A percentile compares a stretch with the other conserved stretches of the same genome.
phyloP scores from a whole-genome alignment of 148 eudicot species.

The Dianthus caryophyllus region DNA sequence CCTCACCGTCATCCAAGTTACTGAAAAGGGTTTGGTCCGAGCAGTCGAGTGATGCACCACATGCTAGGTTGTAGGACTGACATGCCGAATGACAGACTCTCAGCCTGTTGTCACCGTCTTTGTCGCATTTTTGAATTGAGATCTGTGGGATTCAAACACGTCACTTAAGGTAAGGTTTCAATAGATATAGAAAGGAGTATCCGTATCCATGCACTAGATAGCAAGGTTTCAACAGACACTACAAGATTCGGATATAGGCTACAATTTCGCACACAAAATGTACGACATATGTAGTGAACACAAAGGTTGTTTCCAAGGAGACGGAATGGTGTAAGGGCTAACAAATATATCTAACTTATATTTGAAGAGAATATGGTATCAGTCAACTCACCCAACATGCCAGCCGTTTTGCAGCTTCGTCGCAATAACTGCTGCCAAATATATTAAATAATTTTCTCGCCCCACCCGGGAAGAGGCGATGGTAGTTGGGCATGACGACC shows the following conservation, averaged over 20 bases:
- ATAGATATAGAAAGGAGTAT: background rate
- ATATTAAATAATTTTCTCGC: slow-evolving; percentile 62
- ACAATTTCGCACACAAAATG: background rate
- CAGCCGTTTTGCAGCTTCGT: slow-evolving; percentile 84
- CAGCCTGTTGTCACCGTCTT: slow-evolving; percentile 87
- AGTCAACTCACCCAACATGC: slow-evolving; percentile 89
- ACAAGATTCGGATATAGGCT: background rate
- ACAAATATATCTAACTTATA: background rate
- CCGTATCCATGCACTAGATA: background rate
- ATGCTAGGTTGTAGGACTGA: slow-evolving; percentile 80
- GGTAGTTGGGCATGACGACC: slow-evolving; percentile 94
- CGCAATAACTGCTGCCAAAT: slow-evolving; percentile 61
- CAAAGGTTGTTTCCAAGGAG: background rate
- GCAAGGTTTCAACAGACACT: background rate
- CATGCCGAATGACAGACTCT: slow-evolving; percentile 95
- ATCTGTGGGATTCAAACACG: slow-evolving; percentile 41
- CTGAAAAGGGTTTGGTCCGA: slow-evolving; percentile 97
- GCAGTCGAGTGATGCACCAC: slow-evolving; percentile 93
- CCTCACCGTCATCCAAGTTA: slow-evolving; percentile 57
- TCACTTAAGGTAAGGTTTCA: background rate
- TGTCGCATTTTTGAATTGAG: slow-evolving; percentile 89
- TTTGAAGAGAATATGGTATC: background rate
- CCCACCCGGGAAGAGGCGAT: slow-evolving; percentile 77
- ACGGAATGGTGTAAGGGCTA: background rate
- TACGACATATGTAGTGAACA: too few species aligned